Base-by-base conservation (phyloP, 345 rosid species). In the Durio zibethinus region DNA sequence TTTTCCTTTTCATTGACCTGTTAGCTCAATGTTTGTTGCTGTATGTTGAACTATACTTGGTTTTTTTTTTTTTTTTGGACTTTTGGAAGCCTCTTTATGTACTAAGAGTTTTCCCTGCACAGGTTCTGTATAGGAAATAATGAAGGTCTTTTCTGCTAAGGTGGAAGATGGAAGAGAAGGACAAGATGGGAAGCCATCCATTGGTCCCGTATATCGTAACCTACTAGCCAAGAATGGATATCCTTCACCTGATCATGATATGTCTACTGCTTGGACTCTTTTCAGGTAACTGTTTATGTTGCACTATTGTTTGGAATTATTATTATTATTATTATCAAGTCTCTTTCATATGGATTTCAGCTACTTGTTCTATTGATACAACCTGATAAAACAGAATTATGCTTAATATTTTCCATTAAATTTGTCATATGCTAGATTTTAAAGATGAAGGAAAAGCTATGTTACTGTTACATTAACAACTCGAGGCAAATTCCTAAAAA, bases 161-260 rank as follows among this genome's bases (percentile, higher is more conserved):
- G 97, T 93, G 23, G 94, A 88, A 84, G 97, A 91, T 47, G 99
- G 94, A 42, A 90, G 72, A 48, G 87, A 89, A 82, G 99, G 94
- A 21, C 72, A 40, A 72, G 88, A 92, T 61, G 97, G 98, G 71
- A 87, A 89, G 80, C 93, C 88, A 23, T 86, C 99, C 0, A 86
- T 93, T 72, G 99, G 98, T 48, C 98, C 99, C 18, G 85, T 93
- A 47, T 92, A 89, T 70, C 93, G 99, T 27, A 93, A 88, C 85
- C 80, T 88, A 33, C 82, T 96, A 7, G 82, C 98, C 50, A 84
- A 84, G 77, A 63, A 89, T 56, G 92, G 81, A 4, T 96, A 86
- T 60, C 98, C 98, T 81, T 90, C 93, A 0, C 48, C 77, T 20
- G 91, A 86, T 79, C 66, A 82, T 2, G 81, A 84, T 35, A 82